Base-by-base conservation (phyloP, 306 rosid species). In the Parietaria judaica region DNA sequence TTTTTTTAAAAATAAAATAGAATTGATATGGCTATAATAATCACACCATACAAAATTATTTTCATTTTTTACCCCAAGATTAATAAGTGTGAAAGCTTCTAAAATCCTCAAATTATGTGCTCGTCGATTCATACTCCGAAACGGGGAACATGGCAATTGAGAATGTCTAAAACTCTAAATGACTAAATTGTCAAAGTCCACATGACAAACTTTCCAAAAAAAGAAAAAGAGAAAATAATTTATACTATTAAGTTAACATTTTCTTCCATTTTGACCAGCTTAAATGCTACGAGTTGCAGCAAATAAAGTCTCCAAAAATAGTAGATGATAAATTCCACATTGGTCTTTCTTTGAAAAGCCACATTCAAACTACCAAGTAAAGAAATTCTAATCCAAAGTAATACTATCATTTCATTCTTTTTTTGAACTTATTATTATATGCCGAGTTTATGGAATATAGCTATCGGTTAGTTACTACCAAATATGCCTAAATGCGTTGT, bases 181-280 rank as follows among this genome's bases (percentile, higher is more conserved):
- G 66, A 50, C 51, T 51, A 67, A 51, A 47, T 58, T 60, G 14
- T 70, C 66, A 51, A 58, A 50, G 36, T 2, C 31, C 37, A 55
- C 13, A 8, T 34, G 15, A 9, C 59, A 55, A 35, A 31, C 38
- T 55, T 55, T 35, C 10, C 34, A 0, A 12, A 5, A 55, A 31
- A 31, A 23, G 12, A 2, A 35, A 34, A 4, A 31, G 36, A 55
- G 13, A 4, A 31, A 3, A 54, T 41, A 41, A 41, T 41, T 41
- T 5, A 5, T 41, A 41, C 45, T 41, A 36, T 4, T 34, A 56
- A 44, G 11, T 56, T 11, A 34, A 34, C 35, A 7, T 59, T 41
- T 50, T 14, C 36, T 38, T 35, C 38, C 54, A 34, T 10, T 55
- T 16, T 6, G 16, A 37, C 37, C 39, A 13, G 16, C 49, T 57